Conservation (phyloP, 2,329 filamentous ascomycete genomes). For the Aureobasidium sp. region DNA sequence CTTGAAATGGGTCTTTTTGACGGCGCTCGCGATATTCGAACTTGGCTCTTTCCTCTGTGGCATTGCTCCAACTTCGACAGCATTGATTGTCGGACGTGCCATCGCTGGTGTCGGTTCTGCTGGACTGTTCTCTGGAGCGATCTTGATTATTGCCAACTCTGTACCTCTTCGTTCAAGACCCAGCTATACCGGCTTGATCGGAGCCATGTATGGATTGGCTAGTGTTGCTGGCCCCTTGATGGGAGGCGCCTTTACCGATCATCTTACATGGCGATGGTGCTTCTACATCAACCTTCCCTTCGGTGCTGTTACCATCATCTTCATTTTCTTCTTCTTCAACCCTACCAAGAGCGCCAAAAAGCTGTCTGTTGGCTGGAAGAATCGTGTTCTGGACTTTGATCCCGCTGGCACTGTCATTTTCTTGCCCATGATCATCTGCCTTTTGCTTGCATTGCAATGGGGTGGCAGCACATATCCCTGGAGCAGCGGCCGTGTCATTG, state of each 20-base stretch:
- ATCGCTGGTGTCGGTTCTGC: slow-evolving; percentile 46
- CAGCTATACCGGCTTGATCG: slow-evolving; percentile 45
- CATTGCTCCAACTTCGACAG: slow-evolving; percentile 43
- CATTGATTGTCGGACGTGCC: slow-evolving; percentile 47
- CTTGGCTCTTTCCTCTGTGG: slow-evolving; percentile 33
- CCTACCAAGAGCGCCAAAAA: slow-evolving; percentile 30
- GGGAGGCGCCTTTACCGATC: slow-evolving; percentile 33
- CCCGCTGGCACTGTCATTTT: slow-evolving; percentile 41
- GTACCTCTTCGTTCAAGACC: slow-evolving; percentile 42
- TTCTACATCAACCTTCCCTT: slow-evolving; percentile 51
- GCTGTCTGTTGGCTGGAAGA: slow-evolving; percentile 30
- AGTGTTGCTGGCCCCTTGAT: slow-evolving; percentile 43
- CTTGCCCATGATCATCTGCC: slow-evolving; percentile 42
- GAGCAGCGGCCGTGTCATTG: slow-evolving; percentile 41
- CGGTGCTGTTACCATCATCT: slow-evolving; percentile 35
- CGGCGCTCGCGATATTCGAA: slow-evolving; percentile 18
- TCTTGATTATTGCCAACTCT: slow-evolving; percentile 41
- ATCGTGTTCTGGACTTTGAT: slow-evolving; percentile 41
- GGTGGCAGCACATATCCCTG: slow-evolving; percentile 43
- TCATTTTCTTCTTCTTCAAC: slow-evolving; percentile 32
- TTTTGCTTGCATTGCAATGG: slow-evolving; percentile 46
- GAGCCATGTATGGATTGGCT: slow-evolving; percentile 42
- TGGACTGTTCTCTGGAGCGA: slow-evolving; percentile 45
- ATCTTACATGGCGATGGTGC: slow-evolving; percentile 43
- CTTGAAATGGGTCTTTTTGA: slow-evolving; percentile 20